Evolutionary conservation across 371 early-diverging fungal genomes (phyloP).

Genomic region (Batkoa obscura): DNA sequence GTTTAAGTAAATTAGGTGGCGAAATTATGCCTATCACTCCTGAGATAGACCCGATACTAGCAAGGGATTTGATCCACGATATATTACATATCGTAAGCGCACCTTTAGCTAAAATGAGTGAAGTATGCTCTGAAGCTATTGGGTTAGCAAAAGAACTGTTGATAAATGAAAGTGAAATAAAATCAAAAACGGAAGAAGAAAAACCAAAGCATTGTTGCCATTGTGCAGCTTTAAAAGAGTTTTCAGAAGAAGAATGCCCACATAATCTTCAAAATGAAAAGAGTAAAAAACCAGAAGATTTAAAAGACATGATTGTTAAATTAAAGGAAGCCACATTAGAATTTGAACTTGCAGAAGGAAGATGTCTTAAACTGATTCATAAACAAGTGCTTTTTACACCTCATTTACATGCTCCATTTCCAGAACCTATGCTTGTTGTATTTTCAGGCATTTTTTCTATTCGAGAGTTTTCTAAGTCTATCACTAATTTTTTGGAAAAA

Average conservation of each 20-base stretch:
- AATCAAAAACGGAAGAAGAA: background rate
- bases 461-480: background rate
- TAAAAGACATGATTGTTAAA: background rate
- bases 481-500: background rate
- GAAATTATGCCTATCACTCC: background rate
- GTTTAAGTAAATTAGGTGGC: slow-evolving; percentile 1
- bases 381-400: background rate
- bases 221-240: background rate
- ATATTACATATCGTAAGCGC: background rate
- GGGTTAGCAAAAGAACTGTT: background rate
- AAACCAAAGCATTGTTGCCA: background rate
- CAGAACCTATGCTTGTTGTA: slow-evolving; percentile 5
- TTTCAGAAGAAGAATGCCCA: background rate
- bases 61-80: slow-evolving; percentile 1
- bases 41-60: slow-evolving; percentile 1
- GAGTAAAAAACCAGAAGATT: background rate
- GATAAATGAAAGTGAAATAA: background rate
- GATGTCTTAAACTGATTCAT: slow-evolving; percentile 2
- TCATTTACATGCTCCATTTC: background rate
- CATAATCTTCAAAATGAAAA: background rate
- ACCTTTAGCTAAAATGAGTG: background rate
- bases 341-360: background rate
- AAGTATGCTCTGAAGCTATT: background rate
- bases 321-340: background rate
- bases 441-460: slow-evolving; percentile 2